These are phyloP conservation scores for Periconia sp. DNA, from an alignment of 2,329 filamentous ascomycete genomes.

Conservation along the genomic window DNA sequence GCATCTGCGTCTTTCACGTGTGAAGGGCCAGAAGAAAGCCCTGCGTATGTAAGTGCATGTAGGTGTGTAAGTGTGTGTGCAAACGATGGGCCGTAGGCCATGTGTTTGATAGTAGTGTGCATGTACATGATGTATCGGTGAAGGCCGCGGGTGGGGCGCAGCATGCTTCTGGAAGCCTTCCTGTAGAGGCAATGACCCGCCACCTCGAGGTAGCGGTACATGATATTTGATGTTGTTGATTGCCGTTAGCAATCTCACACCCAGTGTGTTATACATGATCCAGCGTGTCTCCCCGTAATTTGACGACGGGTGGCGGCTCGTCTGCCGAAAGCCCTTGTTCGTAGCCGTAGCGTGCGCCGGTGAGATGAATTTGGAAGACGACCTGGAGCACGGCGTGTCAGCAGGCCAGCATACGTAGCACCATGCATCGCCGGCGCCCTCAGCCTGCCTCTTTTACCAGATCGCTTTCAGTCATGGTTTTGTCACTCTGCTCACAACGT, in stretches of 20 bases:
- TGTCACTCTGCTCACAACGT: slow-evolving; percentile 7
- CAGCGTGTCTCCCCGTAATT: no score
- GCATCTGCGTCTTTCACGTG: not conserved
- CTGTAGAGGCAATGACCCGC: not conserved
- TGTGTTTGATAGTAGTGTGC: no score
- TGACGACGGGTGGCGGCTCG: no score
- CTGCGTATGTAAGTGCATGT: not conserved
- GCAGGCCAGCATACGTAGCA: slow-evolving; percentile 2
- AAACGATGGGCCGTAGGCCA: not conserved
- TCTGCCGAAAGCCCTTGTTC: no score
- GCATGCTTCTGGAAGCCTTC: not conserved
- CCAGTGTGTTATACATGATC: no score
- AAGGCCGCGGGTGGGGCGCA: not conserved
- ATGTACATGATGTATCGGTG: not conserved
- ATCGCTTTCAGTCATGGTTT: slow-evolving; percentile 14
- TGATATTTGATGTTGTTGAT: not conserved
- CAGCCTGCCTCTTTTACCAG: slow-evolving; percentile 13
- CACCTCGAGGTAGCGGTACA: not conserved
- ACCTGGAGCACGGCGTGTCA: not conserved
- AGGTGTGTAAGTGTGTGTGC: no score
- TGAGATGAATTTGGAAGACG: slow-evolving; percentile 1
- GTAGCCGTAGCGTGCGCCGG: not conserved
- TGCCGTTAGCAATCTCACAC: no score
- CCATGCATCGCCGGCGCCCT: slow-evolving; percentile 9
- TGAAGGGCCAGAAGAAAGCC: not conserved